Conservation (phyloP, 2,329 filamentous ascomycete genomes). For the Aspergillus carbonarius region DNA sequence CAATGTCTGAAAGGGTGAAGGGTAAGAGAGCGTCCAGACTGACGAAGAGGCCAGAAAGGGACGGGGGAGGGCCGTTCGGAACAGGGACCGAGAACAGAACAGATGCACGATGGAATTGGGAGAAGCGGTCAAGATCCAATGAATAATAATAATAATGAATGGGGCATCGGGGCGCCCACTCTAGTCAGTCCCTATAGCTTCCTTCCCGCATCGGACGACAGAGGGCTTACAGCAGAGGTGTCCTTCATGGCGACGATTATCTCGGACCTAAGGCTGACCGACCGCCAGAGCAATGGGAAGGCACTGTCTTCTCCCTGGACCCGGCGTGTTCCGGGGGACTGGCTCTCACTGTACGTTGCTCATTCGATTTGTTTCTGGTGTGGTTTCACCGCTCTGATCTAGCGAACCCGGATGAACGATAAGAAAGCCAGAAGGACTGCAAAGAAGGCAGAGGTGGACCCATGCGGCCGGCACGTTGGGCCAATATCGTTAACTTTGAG, state of each 20-base stretch:
- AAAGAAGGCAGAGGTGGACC: constrained; percentile 19
- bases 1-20: constrained; percentile 17
- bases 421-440: constrained; percentile 19
- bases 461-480: constrained; percentile 23
- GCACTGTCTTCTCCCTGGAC: constrained; percentile 14
- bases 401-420: constrained; percentile 21
- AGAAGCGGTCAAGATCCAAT: constrained; percentile 21
- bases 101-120: constrained; percentile 4
- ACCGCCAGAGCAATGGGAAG: constrained; percentile 6
- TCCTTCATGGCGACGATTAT: constrained; percentile 16
- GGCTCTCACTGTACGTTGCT: constrained; percentile 16
- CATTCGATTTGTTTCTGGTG: constrained; percentile 18
- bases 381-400: constrained; percentile 28
- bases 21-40: constrained; percentile 12
- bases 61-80: constrained; percentile 10
- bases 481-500: constrained; percentile 21
- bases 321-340: constrained; percentile 27
- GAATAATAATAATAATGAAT: constrained; percentile 4
- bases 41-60: constrained; percentile 7
- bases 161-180: constrained; percentile 13
- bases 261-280: constrained; percentile 10
- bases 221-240: constrained; percentile 10
- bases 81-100: constrained; percentile 3
- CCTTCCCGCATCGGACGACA: constrained; percentile 15
- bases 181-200: constrained; percentile 16